These are phyloP conservation scores for Epichloe baconii DNA, from an alignment of 2,329 filamentous ascomycete genomes.

Conservation along the genomic window DNA sequence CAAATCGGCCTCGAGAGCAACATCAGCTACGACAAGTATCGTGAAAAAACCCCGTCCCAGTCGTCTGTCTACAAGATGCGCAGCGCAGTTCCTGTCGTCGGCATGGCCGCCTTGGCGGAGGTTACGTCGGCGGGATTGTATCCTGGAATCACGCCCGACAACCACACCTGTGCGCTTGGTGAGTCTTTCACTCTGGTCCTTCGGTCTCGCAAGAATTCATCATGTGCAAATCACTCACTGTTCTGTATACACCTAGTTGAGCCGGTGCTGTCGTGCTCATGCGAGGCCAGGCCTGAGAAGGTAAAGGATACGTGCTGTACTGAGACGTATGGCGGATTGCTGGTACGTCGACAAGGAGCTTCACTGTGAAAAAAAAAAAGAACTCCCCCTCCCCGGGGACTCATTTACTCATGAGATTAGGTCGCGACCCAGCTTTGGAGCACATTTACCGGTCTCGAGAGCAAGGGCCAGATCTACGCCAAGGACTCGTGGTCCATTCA, in stretches of 20 bases:
- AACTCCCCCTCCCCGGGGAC: too few relatives aligned
- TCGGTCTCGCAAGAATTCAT: too few relatives aligned
- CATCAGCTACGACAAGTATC: too few relatives aligned
- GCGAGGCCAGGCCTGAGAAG: constrained; percentile 25
- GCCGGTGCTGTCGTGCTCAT: constrained; percentile 33
- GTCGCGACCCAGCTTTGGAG: constrained; percentile 53
- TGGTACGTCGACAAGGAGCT: constrained; percentile 20
- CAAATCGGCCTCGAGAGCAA: too few relatives aligned
- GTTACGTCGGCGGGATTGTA: too few relatives aligned
- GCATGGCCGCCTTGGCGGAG: background rate
- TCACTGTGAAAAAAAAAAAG: background rate
- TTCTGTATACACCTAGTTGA: constrained; percentile 3
- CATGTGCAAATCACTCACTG: too few relatives aligned
- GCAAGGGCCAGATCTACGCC: constrained; percentile 44
- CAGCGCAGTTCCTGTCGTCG: background rate
- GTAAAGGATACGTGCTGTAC: constrained; percentile 47
- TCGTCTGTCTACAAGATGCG: background rate
- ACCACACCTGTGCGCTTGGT: constrained; percentile 44
- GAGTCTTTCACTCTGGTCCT: constrained; percentile 2
- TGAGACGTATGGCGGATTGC: constrained; percentile 50
- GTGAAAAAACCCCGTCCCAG: too few relatives aligned
- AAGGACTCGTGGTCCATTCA: constrained; percentile 45
- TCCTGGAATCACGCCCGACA: constrained; percentile 29
- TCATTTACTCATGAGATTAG: constrained; percentile 7
- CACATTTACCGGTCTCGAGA: constrained; percentile 48